phyloP scores from a whole-genome alignment of 768 basidiomycete species.

The Hericium erinaceus region DNA sequence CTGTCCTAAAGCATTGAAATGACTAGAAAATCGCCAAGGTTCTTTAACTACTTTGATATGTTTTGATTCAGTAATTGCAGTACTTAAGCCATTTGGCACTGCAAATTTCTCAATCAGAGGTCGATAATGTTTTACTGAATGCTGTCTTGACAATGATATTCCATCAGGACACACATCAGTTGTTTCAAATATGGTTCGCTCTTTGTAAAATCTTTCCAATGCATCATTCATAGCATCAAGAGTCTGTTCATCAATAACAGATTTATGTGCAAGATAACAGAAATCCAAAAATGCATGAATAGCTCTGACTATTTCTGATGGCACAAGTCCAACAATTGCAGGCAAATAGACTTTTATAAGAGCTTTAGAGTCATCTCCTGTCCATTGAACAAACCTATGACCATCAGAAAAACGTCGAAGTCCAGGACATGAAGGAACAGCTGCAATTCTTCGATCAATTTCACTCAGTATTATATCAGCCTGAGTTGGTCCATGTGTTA shows the following conservation, averaged over 20 bases:
- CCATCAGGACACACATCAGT: conserved; percentile 1
- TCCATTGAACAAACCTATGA: conserved; percentile 26
- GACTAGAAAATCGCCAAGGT: conserved; percentile 15
- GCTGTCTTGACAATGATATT: conserved; percentile 13
- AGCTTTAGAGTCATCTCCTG: conserved; percentile 28
- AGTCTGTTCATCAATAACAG: neutral
- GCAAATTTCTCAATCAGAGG: conserved; percentile 20
- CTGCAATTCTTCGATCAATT: conserved; percentile 2
- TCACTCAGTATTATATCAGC: conserved; percentile 3
- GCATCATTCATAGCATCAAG: conserved; percentile 1
- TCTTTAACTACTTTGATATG: conserved; percentile 17
- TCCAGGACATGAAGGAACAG: neutral
- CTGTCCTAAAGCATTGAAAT: conserved; percentile 10
- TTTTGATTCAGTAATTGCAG: conserved; percentile 19
- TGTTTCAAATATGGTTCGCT: neutral
- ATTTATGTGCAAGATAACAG: conserved; percentile 12
- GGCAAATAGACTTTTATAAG: conserved; percentile 27
- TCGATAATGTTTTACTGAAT: conserved; percentile 8
- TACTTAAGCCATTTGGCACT: conserved; percentile 17
- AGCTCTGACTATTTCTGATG: conserved; percentile 18
- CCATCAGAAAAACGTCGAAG: neutral
- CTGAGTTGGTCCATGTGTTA: neutral
- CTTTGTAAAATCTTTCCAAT: neutral
- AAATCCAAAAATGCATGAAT: conserved; percentile 11
- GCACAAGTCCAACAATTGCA: conserved; percentile 24